Evolutionary conservation across 345 rosid species (phyloP).

Genomic region (Lepidium africanum): DNA sequence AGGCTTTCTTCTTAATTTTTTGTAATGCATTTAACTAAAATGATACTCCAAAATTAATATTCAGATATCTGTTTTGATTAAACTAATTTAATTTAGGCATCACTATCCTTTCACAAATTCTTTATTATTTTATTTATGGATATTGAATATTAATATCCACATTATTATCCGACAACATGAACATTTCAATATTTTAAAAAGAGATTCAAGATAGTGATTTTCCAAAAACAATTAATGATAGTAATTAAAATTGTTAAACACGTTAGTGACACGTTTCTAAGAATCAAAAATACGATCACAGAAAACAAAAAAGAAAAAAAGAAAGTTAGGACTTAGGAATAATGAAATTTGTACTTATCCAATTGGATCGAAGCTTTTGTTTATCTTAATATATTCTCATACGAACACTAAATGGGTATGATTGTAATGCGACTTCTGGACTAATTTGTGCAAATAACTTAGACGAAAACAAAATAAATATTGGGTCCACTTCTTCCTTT

Average conservation of each 20-base stretch:
- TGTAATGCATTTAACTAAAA: too few species aligned
- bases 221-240: background rate
- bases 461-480: background rate
- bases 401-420: conserved; percentile 5
- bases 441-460: conserved; percentile 1
- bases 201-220: background rate
- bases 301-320: background rate
- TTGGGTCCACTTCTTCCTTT: conserved; percentile 24
- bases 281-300: background rate
- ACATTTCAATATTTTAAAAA: background rate
- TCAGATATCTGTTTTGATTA: background rate
- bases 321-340: conserved; percentile 7
- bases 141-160: background rate
- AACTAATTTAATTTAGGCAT: background rate
- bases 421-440: conserved; percentile 21
- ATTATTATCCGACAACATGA: background rate
- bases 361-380: conserved; percentile 16
- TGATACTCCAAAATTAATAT: background rate
- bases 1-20: background rate
- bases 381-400: conserved; percentile 1
- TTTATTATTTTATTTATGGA: background rate
- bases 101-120: background rate
- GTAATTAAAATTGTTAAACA: background rate
- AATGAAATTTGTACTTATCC: conserved; percentile 15
- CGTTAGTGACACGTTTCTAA: conserved; percentile 16